A percentile compares a stretch with the other conserved stretches of the same genome.
Conservation (phyloP, 2,329 filamentous ascomycete genomes). For the Chaetomium sp. region DNA sequence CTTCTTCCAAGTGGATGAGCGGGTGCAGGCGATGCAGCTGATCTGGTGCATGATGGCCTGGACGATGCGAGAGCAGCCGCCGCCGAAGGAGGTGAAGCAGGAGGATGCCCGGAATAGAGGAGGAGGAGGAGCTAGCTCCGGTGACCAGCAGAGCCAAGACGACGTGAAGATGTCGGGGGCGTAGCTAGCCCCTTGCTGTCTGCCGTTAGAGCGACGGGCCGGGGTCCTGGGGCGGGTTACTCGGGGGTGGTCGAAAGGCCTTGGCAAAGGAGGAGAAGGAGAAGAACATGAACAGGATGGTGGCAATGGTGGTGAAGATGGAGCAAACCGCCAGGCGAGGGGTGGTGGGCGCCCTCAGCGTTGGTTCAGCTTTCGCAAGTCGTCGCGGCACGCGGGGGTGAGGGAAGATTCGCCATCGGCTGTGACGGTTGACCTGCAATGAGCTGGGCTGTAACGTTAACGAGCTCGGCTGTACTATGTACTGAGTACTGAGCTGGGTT, state of each 20-base stretch:
- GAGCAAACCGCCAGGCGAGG: too few relatives aligned
- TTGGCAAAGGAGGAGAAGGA: too few relatives aligned
- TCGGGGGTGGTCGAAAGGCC: too few relatives aligned
- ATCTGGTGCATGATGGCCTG: conserved; percentile 56
- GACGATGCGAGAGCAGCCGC: conserved; percentile 44
- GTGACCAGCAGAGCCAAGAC: conserved; percentile 1
- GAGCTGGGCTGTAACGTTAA: too few relatives aligned
- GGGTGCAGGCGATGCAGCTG: conserved; percentile 49
- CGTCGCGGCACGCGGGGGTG: background rate
- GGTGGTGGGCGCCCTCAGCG: too few relatives aligned
- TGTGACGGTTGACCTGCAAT: too few relatives aligned
- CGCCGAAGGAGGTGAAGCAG: conserved; percentile 18
- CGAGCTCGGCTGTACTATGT: too few relatives aligned
- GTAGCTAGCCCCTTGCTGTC: background rate
- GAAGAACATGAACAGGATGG: too few relatives aligned
- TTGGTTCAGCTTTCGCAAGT: background rate
- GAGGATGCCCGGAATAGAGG: conserved; percentile 25
- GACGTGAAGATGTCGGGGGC: conserved; percentile 25
- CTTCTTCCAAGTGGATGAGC: conserved; percentile 47
- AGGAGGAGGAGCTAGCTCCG: background rate
- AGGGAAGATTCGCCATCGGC: background rate
- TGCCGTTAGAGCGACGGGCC: background rate
- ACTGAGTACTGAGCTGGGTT: too few relatives aligned
- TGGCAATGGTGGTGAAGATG: too few relatives aligned
- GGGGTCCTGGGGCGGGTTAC: background rate